These are phyloP conservation scores for Davidsoniella australis DNA, from an alignment of 2,329 filamentous ascomycete genomes.

Conservation along the genomic window DNA sequence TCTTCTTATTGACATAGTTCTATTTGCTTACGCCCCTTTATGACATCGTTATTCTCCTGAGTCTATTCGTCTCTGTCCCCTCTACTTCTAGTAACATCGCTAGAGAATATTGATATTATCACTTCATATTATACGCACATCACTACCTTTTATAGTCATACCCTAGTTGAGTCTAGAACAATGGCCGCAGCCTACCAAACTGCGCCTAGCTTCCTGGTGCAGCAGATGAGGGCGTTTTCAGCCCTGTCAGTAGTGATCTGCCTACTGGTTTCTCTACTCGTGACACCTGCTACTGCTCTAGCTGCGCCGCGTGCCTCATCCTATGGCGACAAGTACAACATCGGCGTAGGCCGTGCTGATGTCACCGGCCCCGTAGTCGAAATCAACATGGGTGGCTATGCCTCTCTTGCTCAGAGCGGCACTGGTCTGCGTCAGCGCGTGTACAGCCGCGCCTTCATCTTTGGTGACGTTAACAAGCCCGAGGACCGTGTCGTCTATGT, in stretches of 20 bases:
- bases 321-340: conserved; percentile 22
- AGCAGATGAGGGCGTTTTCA: not conserved
- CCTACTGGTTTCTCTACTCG: not conserved
- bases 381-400: conserved; percentile 81
- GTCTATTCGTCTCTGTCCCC: too few species aligned
- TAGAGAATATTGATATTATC: too few species aligned
- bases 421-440: conserved; percentile 69
- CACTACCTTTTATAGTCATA: too few species aligned
- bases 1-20: too few species aligned
- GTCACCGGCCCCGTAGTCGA: conserved; percentile 63
- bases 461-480: conserved; percentile 48
- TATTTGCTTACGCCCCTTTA: too few species aligned
- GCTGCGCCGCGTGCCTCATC: not conserved
- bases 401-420: conserved; percentile 61
- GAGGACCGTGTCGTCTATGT: conserved; percentile 67
- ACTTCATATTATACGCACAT: too few species aligned
- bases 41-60: too few species aligned
- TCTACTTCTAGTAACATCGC: too few species aligned
- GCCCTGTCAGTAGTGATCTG: not conserved
- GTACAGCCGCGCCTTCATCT: conserved; percentile 73
- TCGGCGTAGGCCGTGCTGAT: conserved; percentile 37
- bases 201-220: too few species aligned
- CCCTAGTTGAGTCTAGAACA: too few species aligned
- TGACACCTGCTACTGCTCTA: not conserved
- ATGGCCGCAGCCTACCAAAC: too few species aligned